These are phyloP conservation scores for Rosa rugosa DNA, from an alignment of 306 rosid genomes.

Conservation along the genomic window DNA sequence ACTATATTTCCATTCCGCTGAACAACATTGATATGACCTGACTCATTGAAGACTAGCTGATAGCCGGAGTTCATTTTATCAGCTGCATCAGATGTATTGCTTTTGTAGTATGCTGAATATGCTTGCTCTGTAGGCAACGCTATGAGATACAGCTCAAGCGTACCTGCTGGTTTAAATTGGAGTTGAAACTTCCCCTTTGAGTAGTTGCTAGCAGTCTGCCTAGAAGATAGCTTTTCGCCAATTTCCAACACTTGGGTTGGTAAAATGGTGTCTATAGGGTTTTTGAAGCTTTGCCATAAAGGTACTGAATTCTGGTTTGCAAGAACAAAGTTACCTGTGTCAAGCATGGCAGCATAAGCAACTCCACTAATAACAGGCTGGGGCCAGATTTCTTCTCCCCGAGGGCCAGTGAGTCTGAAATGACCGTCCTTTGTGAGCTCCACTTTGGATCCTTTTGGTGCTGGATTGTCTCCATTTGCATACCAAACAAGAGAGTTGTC, in stretches of 20 bases:
- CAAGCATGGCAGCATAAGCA: conserved; percentile 12
- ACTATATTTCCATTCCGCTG: background rate
- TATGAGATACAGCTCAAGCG: conserved; percentile 18
- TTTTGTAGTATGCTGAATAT: conserved; percentile 17
- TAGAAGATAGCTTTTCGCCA: conserved; percentile 11
- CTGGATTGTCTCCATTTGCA: conserved; percentile 26
- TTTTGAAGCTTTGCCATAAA: conserved; percentile 37
- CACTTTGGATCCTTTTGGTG: conserved; percentile 22
- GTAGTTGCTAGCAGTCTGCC: conserved; percentile 15
- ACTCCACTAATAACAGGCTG: background rate
- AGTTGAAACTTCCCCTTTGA: conserved; percentile 32
- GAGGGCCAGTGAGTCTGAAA: conserved; percentile 1
- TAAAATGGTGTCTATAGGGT: conserved; percentile 29
- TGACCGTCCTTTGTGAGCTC: conserved; percentile 15
- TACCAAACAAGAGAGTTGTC: conserved; percentile 25
- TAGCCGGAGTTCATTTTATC: background rate
- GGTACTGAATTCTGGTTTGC: background rate
- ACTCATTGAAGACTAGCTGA: conserved; percentile 25
- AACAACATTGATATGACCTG: conserved; percentile 23
- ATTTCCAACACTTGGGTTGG: conserved; percentile 28
- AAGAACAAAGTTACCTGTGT: conserved; percentile 32
- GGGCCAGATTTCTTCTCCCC: conserved; percentile 6
- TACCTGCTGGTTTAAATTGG: conserved; percentile 4
- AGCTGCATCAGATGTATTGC: background rate
- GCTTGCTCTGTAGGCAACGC: conserved; percentile 8